Evolutionary conservation across 345 rosid species (phyloP).

Genomic region (Hevea brasiliensis): DNA sequence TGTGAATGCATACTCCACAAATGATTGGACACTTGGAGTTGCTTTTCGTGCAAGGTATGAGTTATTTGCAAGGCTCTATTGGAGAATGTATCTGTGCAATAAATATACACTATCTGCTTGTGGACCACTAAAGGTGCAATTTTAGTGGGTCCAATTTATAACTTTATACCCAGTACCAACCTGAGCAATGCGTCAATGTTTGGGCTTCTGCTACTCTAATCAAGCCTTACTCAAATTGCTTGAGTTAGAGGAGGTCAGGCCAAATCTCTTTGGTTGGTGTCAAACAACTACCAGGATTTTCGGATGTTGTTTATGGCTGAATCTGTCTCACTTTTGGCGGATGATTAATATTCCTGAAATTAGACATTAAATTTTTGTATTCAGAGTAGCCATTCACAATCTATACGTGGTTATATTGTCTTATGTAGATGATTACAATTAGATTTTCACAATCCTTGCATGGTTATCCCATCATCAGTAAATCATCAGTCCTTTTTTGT

Average conservation of each 20-base stretch:
- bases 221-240: neutral
- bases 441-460: neutral
- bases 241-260: neutral
- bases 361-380: neutral
- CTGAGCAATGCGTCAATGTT: too few species aligned
- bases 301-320: neutral
- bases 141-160: neutral
- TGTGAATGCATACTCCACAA: slow-evolving; percentile 80
- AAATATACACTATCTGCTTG: neutral
- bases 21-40: slow-evolving; percentile 93
- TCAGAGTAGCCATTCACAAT: neutral
- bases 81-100: neutral
- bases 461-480: neutral
- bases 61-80: neutral
- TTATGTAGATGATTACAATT: neutral
- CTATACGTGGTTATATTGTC: too few species aligned
- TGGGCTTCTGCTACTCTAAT: neutral
- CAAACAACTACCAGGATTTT: neutral
- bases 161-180: too few species aligned
- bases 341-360: neutral
- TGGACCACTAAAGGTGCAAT: neutral
- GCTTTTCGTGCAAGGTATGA: slow-evolving; percentile 95
- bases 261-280: neutral
- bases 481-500: too few species aligned
- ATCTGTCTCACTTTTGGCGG: neutral